Evolutionary conservation across 2,329 filamentous ascomycete species (phyloP).

Genomic region (Verticillium nonalfalfae): DNA sequence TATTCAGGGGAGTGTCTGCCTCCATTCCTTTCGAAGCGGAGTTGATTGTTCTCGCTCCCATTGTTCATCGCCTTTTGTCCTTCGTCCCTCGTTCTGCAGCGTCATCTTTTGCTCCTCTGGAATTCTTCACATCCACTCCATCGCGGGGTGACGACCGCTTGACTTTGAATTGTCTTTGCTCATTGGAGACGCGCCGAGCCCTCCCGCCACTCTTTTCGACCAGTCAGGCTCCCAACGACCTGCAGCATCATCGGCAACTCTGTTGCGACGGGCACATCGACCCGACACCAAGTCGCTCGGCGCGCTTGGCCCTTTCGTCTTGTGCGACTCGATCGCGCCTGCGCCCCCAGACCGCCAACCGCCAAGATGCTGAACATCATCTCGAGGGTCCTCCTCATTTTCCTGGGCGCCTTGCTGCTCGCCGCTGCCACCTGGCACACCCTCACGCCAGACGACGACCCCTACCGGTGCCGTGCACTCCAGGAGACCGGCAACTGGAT

Average conservation of each 20-base stretch:
- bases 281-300: background rate
- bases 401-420: background rate
- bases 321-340: background rate
- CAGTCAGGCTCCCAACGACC: background rate
- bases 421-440: background rate
- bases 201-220: background rate
- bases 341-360: background rate
- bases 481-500: conserved; percentile 44
- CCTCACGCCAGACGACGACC: conserved; percentile 24
- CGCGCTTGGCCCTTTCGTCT: background rate
- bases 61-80: background rate
- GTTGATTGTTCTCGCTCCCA: background rate
- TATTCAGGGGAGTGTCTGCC: background rate
- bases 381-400: background rate
- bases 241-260: background rate
- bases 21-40: background rate
- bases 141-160: background rate
- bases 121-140: background rate
- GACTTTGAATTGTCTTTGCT: background rate
- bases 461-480: conserved; percentile 45
- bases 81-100: background rate
- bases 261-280: background rate
- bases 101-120: background rate
- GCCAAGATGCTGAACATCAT: background rate
- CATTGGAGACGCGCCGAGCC: background rate